Conservation (phyloP, 2,329 filamentous ascomycete species). For the Cytospora schulzeri region DNA sequence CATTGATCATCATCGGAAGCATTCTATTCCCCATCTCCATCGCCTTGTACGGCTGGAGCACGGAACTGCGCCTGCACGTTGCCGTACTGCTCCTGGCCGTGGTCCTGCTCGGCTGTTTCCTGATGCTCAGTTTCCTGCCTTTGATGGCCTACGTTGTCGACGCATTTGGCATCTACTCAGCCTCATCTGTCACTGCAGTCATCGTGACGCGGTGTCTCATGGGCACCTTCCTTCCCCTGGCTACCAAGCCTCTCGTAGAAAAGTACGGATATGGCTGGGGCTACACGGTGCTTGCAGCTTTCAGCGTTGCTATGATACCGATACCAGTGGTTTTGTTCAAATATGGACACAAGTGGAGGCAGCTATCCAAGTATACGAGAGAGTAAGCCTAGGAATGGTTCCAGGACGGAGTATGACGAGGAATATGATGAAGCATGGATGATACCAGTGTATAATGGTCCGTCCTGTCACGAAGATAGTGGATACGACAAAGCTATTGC, state of each 20-base stretch:
- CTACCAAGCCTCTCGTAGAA: slow-evolving; percentile 49
- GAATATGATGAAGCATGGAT: not conserved
- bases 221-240: slow-evolving; percentile 59
- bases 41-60: slow-evolving; percentile 53
- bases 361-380: slow-evolving; percentile 52
- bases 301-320: slow-evolving; percentile 48
- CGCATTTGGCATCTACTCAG: slow-evolving; percentile 57
- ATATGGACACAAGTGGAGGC: slow-evolving; percentile 56
- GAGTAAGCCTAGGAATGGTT: slow-evolving; percentile 26
- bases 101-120: slow-evolving; percentile 47
- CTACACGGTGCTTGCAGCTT: slow-evolving; percentile 47
- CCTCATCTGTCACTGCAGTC: slow-evolving; percentile 58
- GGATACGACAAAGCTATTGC: not conserved
- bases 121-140: slow-evolving; percentile 52
- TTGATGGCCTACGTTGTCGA: slow-evolving; percentile 60
- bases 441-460: not conserved
- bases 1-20: slow-evolving; percentile 50
- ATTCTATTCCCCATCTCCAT: slow-evolving; percentile 49
- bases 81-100: slow-evolving; percentile 46
- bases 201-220: slow-evolving; percentile 58
- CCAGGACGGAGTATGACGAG: not conserved
- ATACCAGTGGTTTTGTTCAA: slow-evolving; percentile 53
- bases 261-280: slow-evolving; percentile 55
- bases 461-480: not conserved
- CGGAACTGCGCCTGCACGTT: slow-evolving; percentile 46